Evolutionary conservation across 768 basidiomycete genomes (phyloP).

Genomic region (Tulasnella sp.): DNA sequence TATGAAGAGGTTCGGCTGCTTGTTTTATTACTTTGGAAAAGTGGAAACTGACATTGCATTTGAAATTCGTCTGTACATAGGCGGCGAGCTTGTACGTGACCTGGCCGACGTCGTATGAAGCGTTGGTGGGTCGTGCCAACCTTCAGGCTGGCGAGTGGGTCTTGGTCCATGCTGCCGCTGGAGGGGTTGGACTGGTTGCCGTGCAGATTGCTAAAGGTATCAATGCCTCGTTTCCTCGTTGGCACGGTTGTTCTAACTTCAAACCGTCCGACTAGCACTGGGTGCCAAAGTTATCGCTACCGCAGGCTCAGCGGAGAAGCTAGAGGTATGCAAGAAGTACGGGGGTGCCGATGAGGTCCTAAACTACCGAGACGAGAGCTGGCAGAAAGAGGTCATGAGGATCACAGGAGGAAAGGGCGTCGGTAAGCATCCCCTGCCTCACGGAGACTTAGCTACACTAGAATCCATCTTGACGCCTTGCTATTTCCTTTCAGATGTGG

Average conservation of each 20-base stretch:
- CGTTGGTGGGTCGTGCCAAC: constrained; percentile 72
- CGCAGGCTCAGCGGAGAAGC: constrained; percentile 66
- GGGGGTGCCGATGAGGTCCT: constrained; percentile 79
- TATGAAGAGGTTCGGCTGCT: constrained; percentile 39
- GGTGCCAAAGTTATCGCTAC: constrained; percentile 95
- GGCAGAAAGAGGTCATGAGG: constrained; percentile 83
- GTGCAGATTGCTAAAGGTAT: constrained; percentile 87
- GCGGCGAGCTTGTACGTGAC: constrained; percentile 82
- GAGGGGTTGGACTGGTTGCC: constrained; percentile 87
- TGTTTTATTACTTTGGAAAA: background rate
- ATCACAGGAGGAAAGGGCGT: constrained; percentile 80
- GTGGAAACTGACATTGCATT: background rate
- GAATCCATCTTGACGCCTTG: background rate
- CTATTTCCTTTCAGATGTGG: constrained; percentile 36
- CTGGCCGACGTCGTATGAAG: constrained; percentile 91
- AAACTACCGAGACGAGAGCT: constrained; percentile 64
- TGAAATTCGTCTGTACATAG: constrained; percentile 29
- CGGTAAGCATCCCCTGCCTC: constrained; percentile 28
- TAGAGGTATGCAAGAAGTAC: constrained; percentile 59
- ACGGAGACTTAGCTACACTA: too few relatives aligned
- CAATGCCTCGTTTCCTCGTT: too few relatives aligned
- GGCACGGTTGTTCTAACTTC: constrained; percentile 5
- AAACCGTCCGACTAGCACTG: constrained; percentile 39
- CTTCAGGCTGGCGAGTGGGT: constrained; percentile 82
- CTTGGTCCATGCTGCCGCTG: constrained; percentile 89